phyloP scores from a whole-genome alignment of 192 early-diverging fungal genomes.

The Gaertneriomyces semiglobifer region DNA sequence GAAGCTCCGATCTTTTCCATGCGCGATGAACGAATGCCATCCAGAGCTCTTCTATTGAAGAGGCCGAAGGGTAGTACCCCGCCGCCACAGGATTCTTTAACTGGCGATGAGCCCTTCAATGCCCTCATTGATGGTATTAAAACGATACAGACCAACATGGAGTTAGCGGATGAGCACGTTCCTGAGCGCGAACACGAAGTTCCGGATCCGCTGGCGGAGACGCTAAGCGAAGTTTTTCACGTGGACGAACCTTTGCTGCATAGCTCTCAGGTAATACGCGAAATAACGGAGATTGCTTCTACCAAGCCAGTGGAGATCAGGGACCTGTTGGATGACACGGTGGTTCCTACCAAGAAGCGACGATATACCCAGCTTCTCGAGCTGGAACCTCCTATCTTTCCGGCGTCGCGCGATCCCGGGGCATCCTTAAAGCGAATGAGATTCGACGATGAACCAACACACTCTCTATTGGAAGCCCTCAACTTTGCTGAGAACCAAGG shows the following conservation, averaged over 20 bases:
- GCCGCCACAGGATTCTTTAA: constrained; percentile 1
- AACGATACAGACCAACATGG: constrained; percentile 1
- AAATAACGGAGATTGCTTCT: background rate
- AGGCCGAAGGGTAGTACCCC: background rate
- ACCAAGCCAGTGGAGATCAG: no score
- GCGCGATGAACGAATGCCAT: background rate
- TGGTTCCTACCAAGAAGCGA: no score
- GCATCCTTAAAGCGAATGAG: no score
- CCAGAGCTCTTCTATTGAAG: background rate
- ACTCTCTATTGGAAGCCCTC: no score
- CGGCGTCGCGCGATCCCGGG: background rate
- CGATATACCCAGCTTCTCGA: no score
- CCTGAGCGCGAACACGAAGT: background rate
- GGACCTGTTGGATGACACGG: no score
- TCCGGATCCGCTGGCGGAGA: background rate
- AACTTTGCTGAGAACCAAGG: no score
- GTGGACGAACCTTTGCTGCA: background rate
- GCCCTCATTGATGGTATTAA: constrained; percentile 11
- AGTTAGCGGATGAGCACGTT: background rate
- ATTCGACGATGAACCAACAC: no score
- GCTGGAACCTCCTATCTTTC: constrained; percentile 5
- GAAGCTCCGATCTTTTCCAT: constrained; percentile 1
- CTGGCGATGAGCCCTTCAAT: constrained; percentile 5
- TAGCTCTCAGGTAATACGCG: background rate
- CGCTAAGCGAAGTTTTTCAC: background rate